Conservation (phyloP, 75 land plant species). For the Pinus taeda region DNA sequence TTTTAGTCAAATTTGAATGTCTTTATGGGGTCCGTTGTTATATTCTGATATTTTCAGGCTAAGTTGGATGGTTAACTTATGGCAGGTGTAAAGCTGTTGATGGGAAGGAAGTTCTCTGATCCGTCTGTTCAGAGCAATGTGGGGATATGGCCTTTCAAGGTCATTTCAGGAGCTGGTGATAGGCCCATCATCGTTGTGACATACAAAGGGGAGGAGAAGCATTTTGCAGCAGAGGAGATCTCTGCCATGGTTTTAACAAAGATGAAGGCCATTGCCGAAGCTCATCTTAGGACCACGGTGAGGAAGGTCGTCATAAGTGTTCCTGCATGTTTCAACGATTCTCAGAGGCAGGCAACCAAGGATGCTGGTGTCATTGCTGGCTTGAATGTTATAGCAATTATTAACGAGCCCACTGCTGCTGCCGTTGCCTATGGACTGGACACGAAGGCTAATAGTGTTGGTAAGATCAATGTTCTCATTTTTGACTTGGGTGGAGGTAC, state of each 20-base stretch:
- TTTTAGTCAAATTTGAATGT: no score
- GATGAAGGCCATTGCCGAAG: no score
- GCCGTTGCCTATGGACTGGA: slow-evolving; percentile 28
- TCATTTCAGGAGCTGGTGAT: slow-evolving; percentile 21
- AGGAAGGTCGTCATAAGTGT: no score
- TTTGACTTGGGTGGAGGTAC: neutral
- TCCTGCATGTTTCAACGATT: no score
- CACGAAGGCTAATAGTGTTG: slow-evolving; percentile 9
- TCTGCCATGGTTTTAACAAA: slow-evolving; percentile 24
- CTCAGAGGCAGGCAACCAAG: no score
- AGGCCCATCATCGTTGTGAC: slow-evolving; percentile 25
- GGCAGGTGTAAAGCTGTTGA: neutral
- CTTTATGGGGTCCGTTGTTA: no score
- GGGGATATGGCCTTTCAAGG: neutral
- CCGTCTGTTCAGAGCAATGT: no score
- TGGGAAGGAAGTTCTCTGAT: no score
- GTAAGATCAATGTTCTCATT: neutral
- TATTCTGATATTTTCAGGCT: no score
- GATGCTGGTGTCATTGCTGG: no score
- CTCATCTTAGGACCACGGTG: no score
- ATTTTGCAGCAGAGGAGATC: slow-evolving; percentile 27
- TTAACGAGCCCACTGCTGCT: slow-evolving; percentile 1
- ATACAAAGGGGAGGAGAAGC: slow-evolving; percentile 4
- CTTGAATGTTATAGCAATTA: slow-evolving; percentile 12
- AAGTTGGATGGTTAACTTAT: neutral